phyloP scores from a whole-genome alignment of 495 filamentous ascomycete species.

The Chaetomium cochliodes region DNA sequence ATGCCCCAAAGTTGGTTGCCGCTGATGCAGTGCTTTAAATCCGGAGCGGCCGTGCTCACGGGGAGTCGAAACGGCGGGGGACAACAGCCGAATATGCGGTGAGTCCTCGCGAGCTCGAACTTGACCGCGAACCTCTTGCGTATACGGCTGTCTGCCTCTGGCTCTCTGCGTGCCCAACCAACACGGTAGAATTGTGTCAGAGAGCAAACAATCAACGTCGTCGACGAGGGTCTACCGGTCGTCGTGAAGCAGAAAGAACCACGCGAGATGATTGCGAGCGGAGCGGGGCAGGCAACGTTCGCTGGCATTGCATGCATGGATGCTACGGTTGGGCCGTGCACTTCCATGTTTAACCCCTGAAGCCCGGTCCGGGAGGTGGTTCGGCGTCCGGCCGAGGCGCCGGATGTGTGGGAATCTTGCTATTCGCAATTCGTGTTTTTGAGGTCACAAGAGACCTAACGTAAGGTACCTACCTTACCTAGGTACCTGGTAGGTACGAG shows the following conservation, averaged over 20 bases:
- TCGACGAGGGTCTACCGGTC: background rate
- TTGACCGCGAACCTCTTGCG: background rate
- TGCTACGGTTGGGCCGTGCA: constrained; percentile 19
- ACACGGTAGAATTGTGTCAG: background rate
- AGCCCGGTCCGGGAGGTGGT: constrained; percentile 8
- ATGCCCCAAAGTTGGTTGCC: background rate
- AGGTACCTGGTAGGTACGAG: no score
- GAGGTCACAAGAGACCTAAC: background rate
- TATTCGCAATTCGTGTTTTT: background rate
- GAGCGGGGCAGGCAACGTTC: constrained; percentile 20
- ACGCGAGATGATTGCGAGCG: background rate
- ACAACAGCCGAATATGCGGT: background rate
- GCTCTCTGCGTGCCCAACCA: background rate
- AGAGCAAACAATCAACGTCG: background rate
- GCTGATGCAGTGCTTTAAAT: background rate
- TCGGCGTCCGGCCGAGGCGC: background rate
- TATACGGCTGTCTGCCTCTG: no score
- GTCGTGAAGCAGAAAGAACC: background rate
- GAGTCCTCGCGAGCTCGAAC: background rate
- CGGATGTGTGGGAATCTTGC: background rate
- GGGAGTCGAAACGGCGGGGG: background rate
- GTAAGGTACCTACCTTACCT: no score
- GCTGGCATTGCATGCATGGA: constrained; percentile 24
- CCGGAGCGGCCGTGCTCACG: constrained; percentile 1
- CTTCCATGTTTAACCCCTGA: constrained; percentile 3